Conservation (phyloP, 495 filamentous ascomycete species). For the Penicillium taxi region DNA sequence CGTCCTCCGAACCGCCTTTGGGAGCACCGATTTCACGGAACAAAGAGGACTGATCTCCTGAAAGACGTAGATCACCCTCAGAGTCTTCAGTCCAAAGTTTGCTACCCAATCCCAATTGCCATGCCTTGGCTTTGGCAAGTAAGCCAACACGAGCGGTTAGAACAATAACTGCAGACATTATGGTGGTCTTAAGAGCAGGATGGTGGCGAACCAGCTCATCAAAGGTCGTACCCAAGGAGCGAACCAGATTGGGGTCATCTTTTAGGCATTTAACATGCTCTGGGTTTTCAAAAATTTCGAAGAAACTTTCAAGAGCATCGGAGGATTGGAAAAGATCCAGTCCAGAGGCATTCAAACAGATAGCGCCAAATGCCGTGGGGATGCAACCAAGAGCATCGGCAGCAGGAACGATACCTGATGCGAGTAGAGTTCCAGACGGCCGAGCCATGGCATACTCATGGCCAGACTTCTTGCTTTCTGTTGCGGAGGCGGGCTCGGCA, state of each 20-base stretch:
- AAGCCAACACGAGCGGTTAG: slow-evolving; percentile 74
- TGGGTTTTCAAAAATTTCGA: slow-evolving; percentile 90
- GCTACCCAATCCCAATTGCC: slow-evolving; percentile 60
- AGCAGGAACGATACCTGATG: slow-evolving; percentile 71
- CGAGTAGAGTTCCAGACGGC: slow-evolving; percentile 39
- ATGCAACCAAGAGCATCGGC: slow-evolving; percentile 79
- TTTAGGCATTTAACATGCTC: slow-evolving; percentile 78
- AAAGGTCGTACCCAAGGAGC: slow-evolving; percentile 67
- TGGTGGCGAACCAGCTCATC: slow-evolving; percentile 95
- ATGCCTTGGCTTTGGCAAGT: slow-evolving; percentile 60
- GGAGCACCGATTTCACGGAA: slow-evolving; percentile 29
- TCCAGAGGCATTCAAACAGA: slow-evolving; percentile 84
- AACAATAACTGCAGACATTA: slow-evolving; percentile 69
- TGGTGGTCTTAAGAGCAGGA: slow-evolving; percentile 66
- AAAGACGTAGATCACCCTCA: slow-evolving; percentile 23
- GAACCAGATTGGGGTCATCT: slow-evolving; percentile 50
- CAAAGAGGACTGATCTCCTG: slow-evolving; percentile 27
- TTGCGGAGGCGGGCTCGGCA: slow-evolving; percentile 10
- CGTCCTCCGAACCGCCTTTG: slow-evolving; percentile 20
- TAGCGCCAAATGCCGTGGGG: slow-evolving; percentile 82
- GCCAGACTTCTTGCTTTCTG: slow-evolving; percentile 14
- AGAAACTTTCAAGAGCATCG: slow-evolving; percentile 71
- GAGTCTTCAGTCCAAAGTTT: slow-evolving; percentile 62
- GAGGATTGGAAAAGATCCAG: slow-evolving; percentile 84
- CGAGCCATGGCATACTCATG: slow-evolving; percentile 31